phyloP scores from a whole-genome alignment of 768 basidiomycete species.

The Hericium coralloides region DNA sequence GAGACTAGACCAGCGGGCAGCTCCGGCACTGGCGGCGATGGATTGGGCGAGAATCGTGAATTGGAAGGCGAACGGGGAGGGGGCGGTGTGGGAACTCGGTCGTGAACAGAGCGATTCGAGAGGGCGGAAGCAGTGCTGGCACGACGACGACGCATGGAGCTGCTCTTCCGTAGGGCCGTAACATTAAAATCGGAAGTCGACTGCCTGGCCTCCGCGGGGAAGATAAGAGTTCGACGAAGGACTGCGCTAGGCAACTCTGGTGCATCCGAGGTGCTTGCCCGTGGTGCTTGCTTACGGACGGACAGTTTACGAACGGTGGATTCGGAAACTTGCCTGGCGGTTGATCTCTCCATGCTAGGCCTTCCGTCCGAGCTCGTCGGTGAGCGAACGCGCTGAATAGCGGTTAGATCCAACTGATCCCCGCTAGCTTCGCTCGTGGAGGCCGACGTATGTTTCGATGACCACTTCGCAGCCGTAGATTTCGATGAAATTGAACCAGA shows the following conservation, averaged over 20 bases:
- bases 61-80: conserved; percentile 49
- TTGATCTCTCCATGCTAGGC: conserved; percentile 3
- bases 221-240: conserved; percentile 73
- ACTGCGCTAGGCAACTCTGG: conserved; percentile 32
- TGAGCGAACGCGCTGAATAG: conserved; percentile 7
- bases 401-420: neutral
- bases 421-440: conserved; percentile 20
- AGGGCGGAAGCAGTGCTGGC: conserved; percentile 45
- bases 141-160: conserved; percentile 45
- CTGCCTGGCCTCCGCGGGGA: conserved; percentile 56
- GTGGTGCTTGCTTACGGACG: conserved; percentile 5
- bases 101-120: conserved; percentile 69
- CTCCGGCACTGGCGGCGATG: conserved; percentile 62
- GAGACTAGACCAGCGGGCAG: conserved; percentile 41
- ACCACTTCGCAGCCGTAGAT: conserved; percentile 35
- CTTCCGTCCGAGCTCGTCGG: conserved; percentile 18
- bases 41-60: conserved; percentile 59
- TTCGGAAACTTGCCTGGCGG: conserved; percentile 3
- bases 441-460: conserved; percentile 35
- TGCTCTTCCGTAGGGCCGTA: conserved; percentile 9
- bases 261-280: conserved; percentile 1
- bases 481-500: conserved; percentile 56
- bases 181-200: conserved; percentile 47
- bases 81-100: conserved; percentile 80
- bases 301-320: neutral